These are phyloP conservation scores for Trichoderma guizhouense DNA, from an alignment of 2,329 filamentous ascomycete species.

Conservation along the genomic window DNA sequence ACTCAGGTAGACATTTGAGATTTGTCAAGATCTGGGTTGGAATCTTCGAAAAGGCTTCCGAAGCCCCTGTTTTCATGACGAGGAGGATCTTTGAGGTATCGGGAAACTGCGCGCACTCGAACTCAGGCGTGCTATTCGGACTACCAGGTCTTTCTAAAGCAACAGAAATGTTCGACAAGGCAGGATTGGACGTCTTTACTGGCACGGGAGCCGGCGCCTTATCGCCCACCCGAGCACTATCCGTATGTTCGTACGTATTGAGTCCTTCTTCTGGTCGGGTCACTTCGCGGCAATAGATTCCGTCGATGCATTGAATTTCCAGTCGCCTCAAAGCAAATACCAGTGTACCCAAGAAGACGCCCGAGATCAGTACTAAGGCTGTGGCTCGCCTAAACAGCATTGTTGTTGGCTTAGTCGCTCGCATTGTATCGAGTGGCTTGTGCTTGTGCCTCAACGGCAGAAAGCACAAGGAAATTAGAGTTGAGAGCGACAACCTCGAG, in stretches of 20 bases:
- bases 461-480: neutral
- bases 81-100: constrained; percentile 46
- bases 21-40: constrained; percentile 54
- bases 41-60: constrained; percentile 49
- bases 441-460: neutral
- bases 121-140: constrained; percentile 15
- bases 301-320: constrained; percentile 26
- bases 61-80: constrained; percentile 57
- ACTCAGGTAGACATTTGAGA: constrained; percentile 48
- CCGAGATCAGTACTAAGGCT: constrained; percentile 26
- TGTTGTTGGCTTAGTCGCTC: constrained; percentile 19
- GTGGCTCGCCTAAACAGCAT: constrained; percentile 32
- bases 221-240: neutral
- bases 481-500: neutral
- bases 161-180: neutral
- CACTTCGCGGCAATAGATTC: neutral
- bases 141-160: neutral
- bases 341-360: constrained; percentile 30
- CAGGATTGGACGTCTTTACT: neutral
- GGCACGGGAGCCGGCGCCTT: neutral
- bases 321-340: constrained; percentile 34
- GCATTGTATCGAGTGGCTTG: neutral
- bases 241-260: neutral
- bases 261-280: neutral
- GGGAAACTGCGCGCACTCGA: constrained; percentile 39